Conservation (phyloP, 768 basidiomycete genomes). For the Pisolithus tinctorius region DNA sequence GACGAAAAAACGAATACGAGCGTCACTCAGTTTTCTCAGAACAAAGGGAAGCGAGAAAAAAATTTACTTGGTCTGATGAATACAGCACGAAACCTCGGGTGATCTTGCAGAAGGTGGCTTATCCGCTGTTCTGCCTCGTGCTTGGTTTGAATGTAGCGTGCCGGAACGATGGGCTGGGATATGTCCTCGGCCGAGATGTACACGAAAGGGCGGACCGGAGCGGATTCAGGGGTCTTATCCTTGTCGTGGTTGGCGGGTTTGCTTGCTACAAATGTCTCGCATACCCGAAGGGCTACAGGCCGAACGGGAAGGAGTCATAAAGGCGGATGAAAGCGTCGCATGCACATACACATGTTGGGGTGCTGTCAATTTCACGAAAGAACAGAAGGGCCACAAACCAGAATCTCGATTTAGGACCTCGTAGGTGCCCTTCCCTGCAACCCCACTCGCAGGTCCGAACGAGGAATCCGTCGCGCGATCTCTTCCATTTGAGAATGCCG, state of each 20-base stretch:
- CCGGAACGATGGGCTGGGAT: conserved; percentile 79
- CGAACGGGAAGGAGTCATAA: conserved; percentile 8
- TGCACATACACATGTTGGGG: conserved; percentile 1
- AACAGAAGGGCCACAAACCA: conserved; percentile 44
- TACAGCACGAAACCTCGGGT: conserved; percentile 54
- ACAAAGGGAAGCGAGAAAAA: conserved; percentile 1
- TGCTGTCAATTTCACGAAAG: neutral
- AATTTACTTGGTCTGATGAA: conserved; percentile 81
- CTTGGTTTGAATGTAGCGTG: conserved; percentile 90
- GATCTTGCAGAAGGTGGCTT: conserved; percentile 39
- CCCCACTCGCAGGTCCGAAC: conserved; percentile 39
- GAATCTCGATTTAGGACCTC: conserved; percentile 84
- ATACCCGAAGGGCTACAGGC: conserved; percentile 59
- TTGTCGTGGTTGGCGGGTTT: conserved; percentile 16
- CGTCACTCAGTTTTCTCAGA: conserved; percentile 7
- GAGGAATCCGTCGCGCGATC: conserved; percentile 38
- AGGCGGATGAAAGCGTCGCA: conserved; percentile 1
- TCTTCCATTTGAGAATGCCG: conserved; percentile 39
- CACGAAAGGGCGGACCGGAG: conserved; percentile 61
- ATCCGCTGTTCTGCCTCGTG: conserved; percentile 81
- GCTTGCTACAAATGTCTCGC: conserved; percentile 64
- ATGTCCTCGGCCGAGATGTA: conserved; percentile 90
- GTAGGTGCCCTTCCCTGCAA: conserved; percentile 42
- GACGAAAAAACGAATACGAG: conserved; percentile 5
- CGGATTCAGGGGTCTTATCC: conserved; percentile 11